These are phyloP conservation scores for Hebeloma cylindrosporum DNA, from an alignment of 768 basidiomycete species.

Conservation along the genomic window DNA sequence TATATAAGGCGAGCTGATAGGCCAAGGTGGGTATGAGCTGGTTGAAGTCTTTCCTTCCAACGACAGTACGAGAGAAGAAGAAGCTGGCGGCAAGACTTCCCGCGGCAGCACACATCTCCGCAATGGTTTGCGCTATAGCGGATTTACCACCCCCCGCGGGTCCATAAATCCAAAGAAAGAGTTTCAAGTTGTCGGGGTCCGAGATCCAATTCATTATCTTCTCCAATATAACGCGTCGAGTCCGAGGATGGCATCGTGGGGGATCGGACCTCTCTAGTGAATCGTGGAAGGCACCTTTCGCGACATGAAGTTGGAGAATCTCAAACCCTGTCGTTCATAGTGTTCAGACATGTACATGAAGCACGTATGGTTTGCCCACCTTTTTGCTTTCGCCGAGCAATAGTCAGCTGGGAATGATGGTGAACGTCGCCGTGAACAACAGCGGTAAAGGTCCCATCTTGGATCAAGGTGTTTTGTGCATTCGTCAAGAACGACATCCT, in stretches of 20 bases:
- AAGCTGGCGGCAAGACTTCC: slow-evolving; percentile 7
- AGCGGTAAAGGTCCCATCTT: no score
- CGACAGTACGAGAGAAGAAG: slow-evolving; percentile 15
- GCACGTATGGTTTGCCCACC: no score
- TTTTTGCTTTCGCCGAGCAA: no score
- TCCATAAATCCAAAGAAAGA: slow-evolving; percentile 18
- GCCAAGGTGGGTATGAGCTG: slow-evolving; percentile 14
- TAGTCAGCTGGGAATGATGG: no score
- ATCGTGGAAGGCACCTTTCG: slow-evolving; percentile 14
- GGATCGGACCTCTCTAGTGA: slow-evolving; percentile 9
- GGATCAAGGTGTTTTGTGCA: no score
- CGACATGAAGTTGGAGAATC: no score
- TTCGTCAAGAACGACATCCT: no score
- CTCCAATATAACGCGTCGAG: slow-evolving; percentile 12
- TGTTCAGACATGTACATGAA: no score
- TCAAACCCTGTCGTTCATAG: no score
- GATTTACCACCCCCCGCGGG: slow-evolving; percentile 21
- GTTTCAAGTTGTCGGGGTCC: not conserved
- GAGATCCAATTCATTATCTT: slow-evolving; percentile 12
- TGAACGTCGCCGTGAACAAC: no score
- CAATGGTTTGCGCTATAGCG: slow-evolving; percentile 13
- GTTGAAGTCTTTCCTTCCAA: slow-evolving; percentile 5
- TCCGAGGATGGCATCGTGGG: slow-evolving; percentile 16
- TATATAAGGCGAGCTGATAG: slow-evolving; percentile 6
- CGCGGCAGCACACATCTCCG: slow-evolving; percentile 3